Conservation (phyloP, 805 yeast species). For the Monosporozyma servazzii region DNA sequence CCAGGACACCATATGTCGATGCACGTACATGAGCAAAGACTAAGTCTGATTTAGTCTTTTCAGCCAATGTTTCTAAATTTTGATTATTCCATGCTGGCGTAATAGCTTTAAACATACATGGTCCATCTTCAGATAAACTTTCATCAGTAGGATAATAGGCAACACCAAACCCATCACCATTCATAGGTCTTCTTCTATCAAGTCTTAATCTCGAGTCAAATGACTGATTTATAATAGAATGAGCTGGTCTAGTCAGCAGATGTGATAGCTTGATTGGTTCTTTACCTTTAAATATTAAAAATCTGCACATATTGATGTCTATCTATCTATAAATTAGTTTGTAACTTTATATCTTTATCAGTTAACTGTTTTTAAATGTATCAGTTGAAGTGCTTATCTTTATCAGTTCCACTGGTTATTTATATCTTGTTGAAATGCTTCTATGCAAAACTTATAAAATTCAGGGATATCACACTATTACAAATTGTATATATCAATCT, state of each 20-base stretch:
- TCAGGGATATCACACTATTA: too few relatives aligned
- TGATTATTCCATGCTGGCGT: constrained; percentile 98
- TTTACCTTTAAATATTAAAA: constrained; percentile 82
- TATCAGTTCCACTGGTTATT: too few relatives aligned
- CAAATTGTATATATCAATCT: too few relatives aligned
- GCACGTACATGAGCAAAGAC: constrained; percentile 96
- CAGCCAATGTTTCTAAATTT: constrained; percentile 76
- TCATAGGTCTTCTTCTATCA: constrained; percentile 84
- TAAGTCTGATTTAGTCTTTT: constrained; percentile 72
- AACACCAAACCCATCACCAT: constrained; percentile 97
- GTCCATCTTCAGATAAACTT: constrained; percentile 52
- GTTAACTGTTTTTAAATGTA: too few relatives aligned
- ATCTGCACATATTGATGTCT: constrained; percentile 64
- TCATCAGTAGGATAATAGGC: constrained; percentile 73
- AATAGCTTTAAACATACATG: constrained; percentile 89
- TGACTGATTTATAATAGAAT: constrained; percentile 92
- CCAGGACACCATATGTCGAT: constrained; percentile 84
- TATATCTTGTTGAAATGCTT: too few relatives aligned
- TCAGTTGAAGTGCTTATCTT: too few relatives aligned
- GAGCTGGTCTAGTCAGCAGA: constrained; percentile 88
- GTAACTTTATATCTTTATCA: too few relatives aligned
- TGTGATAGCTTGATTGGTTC: constrained; percentile 83
- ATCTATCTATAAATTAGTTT: not conserved
- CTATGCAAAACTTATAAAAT: too few relatives aligned
- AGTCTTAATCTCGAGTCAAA: constrained; percentile 82